Evolutionary conservation across 768 basidiomycete genomes (phyloP).

Genomic region (Lactarius deliciosus): DNA sequence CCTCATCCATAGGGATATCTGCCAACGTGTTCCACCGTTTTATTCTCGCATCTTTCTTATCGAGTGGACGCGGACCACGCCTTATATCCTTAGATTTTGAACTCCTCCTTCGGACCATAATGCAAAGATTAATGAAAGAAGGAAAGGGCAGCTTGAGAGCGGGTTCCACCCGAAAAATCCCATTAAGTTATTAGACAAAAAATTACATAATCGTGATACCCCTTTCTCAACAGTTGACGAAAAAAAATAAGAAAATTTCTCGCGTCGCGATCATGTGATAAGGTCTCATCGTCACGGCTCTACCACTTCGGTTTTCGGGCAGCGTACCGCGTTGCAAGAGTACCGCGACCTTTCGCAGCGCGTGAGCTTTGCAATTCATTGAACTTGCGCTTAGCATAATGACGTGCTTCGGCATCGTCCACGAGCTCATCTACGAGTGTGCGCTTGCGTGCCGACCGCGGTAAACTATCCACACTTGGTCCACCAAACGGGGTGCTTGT

Average conservation of each 20-base stretch:
- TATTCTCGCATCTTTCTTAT: conserved; percentile 52
- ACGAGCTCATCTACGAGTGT: conserved; percentile 87
- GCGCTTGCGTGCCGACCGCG: conserved; percentile 68
- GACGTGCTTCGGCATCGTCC: conserved; percentile 80
- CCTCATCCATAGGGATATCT: conserved; percentile 75
- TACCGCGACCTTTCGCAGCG: conserved; percentile 68
- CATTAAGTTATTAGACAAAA: background rate
- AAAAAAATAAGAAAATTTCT: no score
- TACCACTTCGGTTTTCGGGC: conserved; percentile 70
- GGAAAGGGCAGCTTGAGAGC: background rate
- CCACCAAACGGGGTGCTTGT: conserved; percentile 71
- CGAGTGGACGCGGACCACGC: conserved; percentile 47
- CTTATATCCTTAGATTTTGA: conserved; percentile 14
- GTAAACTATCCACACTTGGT: conserved; percentile 67
- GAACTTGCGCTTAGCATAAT: conserved; percentile 92
- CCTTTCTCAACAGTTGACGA: background rate
- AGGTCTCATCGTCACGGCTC: background rate
- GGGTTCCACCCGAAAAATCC: background rate
- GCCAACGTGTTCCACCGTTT: conserved; percentile 64
- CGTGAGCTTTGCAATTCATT: conserved; percentile 68
- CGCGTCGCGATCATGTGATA: conserved; percentile 1
- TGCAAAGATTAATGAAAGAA: background rate
- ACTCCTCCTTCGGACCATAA: conserved; percentile 23
- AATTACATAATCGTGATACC: background rate
- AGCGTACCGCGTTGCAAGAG: conserved; percentile 62